Percentiles rank a stretch among this genome's conserved stretches.
Conservation (phyloP, 176 grass and related monocot genomes). For the Melocanna baccifera region DNA sequence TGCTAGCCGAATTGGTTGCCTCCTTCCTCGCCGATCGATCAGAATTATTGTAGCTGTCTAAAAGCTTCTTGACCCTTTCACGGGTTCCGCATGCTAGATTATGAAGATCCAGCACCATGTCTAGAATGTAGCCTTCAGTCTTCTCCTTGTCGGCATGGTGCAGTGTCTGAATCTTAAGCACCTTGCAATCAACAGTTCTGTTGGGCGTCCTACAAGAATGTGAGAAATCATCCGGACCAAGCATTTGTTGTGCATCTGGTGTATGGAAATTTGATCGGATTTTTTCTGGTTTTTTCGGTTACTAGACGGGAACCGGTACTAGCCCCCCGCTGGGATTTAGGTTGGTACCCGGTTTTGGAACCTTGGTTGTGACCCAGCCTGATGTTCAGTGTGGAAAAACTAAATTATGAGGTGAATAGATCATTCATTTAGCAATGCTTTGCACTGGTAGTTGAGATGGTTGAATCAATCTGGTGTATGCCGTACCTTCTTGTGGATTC, state of each 20-base stretch:
- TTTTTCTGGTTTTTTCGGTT: too few species aligned
- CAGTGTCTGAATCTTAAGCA: slow-evolving; percentile 49
- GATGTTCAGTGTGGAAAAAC: neutral
- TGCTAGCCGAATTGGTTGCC: neutral
- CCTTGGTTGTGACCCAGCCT: neutral
- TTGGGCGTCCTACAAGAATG: neutral
- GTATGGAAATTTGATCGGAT: too few species aligned
- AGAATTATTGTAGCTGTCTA: neutral
- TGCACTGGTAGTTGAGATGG: neutral
- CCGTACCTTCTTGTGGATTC: slow-evolving; percentile 50
- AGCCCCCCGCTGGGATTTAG: too few species aligned
- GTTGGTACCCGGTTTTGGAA: too few species aligned
- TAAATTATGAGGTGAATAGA: neutral
- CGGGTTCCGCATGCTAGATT: slow-evolving; percentile 18
- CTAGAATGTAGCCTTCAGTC: slow-evolving; percentile 51
- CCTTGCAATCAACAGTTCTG: neutral
- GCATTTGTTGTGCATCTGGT: neutral
- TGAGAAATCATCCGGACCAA: neutral
- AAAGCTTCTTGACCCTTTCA: neutral
- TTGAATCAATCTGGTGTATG: neutral
- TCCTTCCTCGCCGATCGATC: neutral
- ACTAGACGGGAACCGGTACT: too few species aligned
- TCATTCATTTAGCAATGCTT: neutral
- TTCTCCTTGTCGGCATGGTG: slow-evolving; percentile 56
- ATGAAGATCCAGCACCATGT: slow-evolving; percentile 54